Evolutionary conservation across 345 rosid genomes (phyloP).

Genomic region (Salix purpurea): DNA sequence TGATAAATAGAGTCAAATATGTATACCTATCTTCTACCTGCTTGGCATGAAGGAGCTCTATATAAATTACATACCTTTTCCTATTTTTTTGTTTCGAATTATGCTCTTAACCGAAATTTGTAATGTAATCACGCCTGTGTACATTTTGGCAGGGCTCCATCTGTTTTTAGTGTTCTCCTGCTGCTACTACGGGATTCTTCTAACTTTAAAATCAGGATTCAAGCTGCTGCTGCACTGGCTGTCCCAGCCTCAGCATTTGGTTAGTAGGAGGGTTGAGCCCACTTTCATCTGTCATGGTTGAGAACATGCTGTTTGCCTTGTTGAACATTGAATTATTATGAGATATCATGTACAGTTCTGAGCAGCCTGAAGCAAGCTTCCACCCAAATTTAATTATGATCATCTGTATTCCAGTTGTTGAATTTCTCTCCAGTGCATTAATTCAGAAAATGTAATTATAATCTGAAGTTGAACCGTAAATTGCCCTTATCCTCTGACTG

Average conservation of each 20-base stretch:
- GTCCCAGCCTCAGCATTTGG: slow-evolving; percentile 65
- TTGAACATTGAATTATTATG: too few species aligned
- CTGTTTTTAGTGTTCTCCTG: slow-evolving; percentile 75
- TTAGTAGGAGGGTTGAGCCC: slow-evolving; percentile 30
- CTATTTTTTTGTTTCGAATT: neutral
- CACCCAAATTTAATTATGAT: too few species aligned
- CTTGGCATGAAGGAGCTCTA: neutral
- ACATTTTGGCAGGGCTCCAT: slow-evolving; percentile 69
- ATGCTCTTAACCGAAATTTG: neutral
- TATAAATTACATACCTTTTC: neutral
- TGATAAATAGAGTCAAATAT: neutral
- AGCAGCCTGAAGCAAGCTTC: too few species aligned
- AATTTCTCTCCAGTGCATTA: too few species aligned
- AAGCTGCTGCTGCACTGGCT: slow-evolving; percentile 94
- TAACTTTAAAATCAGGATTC: slow-evolving; percentile 91
- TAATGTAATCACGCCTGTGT: neutral
- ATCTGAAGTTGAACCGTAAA: neutral
- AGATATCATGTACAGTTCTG: too few species aligned
- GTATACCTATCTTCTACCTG: neutral
- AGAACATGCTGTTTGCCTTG: neutral
- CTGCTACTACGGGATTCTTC: slow-evolving; percentile 83
- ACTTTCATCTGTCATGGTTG: slow-evolving; percentile 8
- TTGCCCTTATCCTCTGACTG: neutral
- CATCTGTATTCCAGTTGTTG: too few species aligned
- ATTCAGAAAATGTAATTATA: too few species aligned